Evolutionary conservation across 257 asterid genomes (phyloP).

Genomic region (Solanum lignicaule): DNA sequence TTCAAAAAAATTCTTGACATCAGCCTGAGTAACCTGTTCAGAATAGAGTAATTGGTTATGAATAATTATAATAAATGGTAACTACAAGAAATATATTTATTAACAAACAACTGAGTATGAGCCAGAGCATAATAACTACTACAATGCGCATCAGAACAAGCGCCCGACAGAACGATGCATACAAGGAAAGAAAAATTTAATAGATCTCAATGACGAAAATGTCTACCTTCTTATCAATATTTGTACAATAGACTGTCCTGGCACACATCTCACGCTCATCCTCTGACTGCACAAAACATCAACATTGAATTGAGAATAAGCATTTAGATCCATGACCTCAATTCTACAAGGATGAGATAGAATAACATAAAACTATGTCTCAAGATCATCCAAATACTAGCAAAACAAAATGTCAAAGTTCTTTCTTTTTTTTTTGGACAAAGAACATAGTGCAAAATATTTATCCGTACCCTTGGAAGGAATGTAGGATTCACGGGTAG

Average conservation of each 20-base stretch:
- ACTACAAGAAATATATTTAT: background rate
- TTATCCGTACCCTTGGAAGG: constrained; percentile 72
- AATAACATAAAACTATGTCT: background rate
- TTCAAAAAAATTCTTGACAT: constrained; percentile 80
- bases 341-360: background rate
- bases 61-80: background rate
- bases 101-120: background rate
- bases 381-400: background rate
- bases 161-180: background rate
- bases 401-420: background rate
- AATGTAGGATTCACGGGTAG: constrained; percentile 94
- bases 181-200: background rate
- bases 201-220: background rate
- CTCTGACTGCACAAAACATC: constrained; percentile 48
- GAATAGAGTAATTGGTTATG: background rate
- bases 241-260: constrained; percentile 93
- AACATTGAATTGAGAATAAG: background rate
- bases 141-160: background rate
- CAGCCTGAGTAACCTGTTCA: constrained; percentile 63
- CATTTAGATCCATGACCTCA: background rate
- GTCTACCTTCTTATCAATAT: constrained; percentile 79
- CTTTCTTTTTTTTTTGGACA: background rate
- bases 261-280: constrained; percentile 98
- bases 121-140: background rate
- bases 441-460: background rate